A percentile compares a stretch with the other conserved stretches of the same genome.
Evolutionary conservation across 2,329 filamentous ascomycete species (phyloP).

Genomic region (Arthrocladium fulminans): DNA sequence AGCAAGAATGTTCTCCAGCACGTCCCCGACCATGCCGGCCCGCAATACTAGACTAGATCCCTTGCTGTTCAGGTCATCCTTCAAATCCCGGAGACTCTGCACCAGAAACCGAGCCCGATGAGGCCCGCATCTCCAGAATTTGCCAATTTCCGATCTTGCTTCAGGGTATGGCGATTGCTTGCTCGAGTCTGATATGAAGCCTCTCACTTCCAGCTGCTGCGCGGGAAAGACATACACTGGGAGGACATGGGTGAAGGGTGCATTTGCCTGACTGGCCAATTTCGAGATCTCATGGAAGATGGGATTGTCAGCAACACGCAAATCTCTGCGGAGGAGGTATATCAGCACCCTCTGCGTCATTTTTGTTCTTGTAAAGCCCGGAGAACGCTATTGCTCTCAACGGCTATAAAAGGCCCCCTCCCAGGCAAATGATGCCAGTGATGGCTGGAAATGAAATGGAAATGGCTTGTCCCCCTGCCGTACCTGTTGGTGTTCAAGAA

Average conservation of each 20-base stretch:
- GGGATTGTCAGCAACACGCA: slow-evolving; percentile 66
- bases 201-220: slow-evolving; percentile 64
- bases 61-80: slow-evolving; percentile 49
- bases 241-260: slow-evolving; percentile 54
- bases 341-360: slow-evolving; percentile 46
- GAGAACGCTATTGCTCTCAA: no score
- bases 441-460: no score
- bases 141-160: slow-evolving; percentile 55
- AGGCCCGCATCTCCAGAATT: slow-evolving; percentile 65
- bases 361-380: no score
- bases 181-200: slow-evolving; percentile 46
- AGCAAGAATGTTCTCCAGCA: slow-evolving; percentile 50
- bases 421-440: no score
- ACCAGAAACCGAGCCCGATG: slow-evolving; percentile 64
- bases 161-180: slow-evolving; percentile 55
- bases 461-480: no score
- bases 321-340: slow-evolving; percentile 63
- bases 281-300: slow-evolving; percentile 51
- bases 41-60: slow-evolving; percentile 56
- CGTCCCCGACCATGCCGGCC: slow-evolving; percentile 52
- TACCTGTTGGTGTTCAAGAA: not conserved
- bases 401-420: no score
- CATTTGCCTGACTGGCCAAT: slow-evolving; percentile 40
- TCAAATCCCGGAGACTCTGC: slow-evolving; percentile 65
- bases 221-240: slow-evolving; percentile 62